Conservation (phyloP, 2,329 filamentous ascomycete genomes). For the Coniosporium uncinatum region DNA sequence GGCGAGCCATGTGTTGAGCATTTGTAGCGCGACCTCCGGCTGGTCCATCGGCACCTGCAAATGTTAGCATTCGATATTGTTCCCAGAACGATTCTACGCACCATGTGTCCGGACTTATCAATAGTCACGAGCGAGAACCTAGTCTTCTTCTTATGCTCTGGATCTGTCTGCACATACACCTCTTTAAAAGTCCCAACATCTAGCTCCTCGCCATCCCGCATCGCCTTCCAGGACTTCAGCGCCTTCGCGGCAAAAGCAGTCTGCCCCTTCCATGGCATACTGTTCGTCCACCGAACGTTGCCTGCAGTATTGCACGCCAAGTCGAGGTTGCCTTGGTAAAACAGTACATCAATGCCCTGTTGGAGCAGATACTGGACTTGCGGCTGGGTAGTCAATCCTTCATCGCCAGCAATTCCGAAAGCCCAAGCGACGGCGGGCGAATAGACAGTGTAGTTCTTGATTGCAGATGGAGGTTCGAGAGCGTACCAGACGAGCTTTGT, state of each 20-base stretch:
- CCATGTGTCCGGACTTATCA: conserved; percentile 34
- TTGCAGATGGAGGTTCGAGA: conserved; percentile 21
- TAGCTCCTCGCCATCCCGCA: conserved; percentile 7
- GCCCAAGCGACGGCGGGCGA: conserved; percentile 16
- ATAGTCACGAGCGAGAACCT: conserved; percentile 27
- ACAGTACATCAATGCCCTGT: conserved; percentile 27
- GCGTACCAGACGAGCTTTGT: conserved; percentile 21
- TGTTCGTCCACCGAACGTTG: conserved; percentile 29
- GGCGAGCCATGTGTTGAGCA: conserved; percentile 5
- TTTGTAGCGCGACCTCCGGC: conserved; percentile 3
- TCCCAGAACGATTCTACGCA: conserved; percentile 11
- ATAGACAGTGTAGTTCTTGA: conserved; percentile 21
- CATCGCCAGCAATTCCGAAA: conserved; percentile 20
- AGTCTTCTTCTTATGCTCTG: conserved; percentile 15
- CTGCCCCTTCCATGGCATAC: conserved; percentile 37
- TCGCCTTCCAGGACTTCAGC: conserved; percentile 16
- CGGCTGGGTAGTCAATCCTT: conserved; percentile 19
- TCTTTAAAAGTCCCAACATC: conserved; percentile 26
- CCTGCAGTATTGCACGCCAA: conserved; percentile 34
- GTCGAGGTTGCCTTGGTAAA: conserved; percentile 33
- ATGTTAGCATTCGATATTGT: background rate
- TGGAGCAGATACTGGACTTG: conserved; percentile 26
- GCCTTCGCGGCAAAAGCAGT: conserved; percentile 29
- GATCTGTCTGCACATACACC: conserved; percentile 17
- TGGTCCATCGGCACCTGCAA: conserved; percentile 4